Base-by-base conservation (phyloP, 2,329 filamentous ascomycete species). In the Claviceps sp. region DNA sequence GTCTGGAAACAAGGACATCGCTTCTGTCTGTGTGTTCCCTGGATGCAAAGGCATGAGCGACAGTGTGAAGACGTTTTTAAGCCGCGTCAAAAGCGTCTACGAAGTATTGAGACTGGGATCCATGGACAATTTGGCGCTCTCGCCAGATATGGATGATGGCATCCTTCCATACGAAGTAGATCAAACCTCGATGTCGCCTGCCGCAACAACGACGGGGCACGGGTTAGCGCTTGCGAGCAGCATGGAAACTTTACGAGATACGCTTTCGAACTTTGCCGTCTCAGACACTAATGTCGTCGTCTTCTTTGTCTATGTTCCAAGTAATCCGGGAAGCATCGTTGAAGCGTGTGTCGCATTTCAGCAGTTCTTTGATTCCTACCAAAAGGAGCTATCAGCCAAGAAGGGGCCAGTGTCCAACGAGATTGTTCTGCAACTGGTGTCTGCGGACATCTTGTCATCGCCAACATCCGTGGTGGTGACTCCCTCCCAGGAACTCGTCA, bases 321-420 rank as follows among this genome's bases (percentile, higher is more conserved):
- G 78, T 16, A 74, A 77, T 45, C 72, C 79, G 1, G 71, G 74
- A 4, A 78, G 82, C 52, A 69, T 87, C 60, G 75, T 85, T 14
- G 82, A 88, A 55, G 77, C 87, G 1, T 91, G 86, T 60, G 75
- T 79, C 11, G 80, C 83, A 11, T 91, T 91, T 62, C 83, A 86
- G 64, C 73, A 78, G 40, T 77, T 91, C 5, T 86, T 83, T 57
- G 80, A 86, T 55, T 65, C 70, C 3, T 76, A 76, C 46, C 74
- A 71, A 54, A 75, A 71, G 52, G 63, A 69, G 7, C 60, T 67
- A 9, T 63, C 67, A 2, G 67, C 69, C 20, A 73, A 71, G 52
- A 71, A 68, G 53, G 61, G 72, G 50, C 59, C 68, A 6, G 64
- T 71, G 4, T 60, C 69, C 22, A 82, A 80, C 51, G 85, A 91